Conservation (phyloP, 495 filamentous ascomycete genomes). For the Acidiella bohemica region DNA sequence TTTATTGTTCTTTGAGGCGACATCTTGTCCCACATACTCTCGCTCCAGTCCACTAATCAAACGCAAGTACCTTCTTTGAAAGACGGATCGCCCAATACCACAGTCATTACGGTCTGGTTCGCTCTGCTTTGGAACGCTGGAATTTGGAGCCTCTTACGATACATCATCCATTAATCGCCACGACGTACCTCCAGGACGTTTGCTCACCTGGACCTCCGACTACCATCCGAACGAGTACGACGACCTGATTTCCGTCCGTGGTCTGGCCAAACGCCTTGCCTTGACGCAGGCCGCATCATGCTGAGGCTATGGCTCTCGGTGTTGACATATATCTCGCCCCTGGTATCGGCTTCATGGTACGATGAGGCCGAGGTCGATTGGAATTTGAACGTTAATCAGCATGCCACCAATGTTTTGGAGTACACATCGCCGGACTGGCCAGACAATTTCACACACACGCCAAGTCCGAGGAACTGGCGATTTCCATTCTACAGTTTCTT, state of each 20-base stretch:
- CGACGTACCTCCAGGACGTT: neutral
- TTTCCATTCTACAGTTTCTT: slow-evolving; percentile 62
- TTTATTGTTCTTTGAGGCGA: neutral
- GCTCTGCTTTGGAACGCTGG: neutral
- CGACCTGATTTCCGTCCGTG: too few relatives aligned
- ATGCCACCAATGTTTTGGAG: slow-evolving; percentile 44
- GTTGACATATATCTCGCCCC: slow-evolving; percentile 1
- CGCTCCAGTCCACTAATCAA: neutral
- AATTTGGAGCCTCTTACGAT: neutral
- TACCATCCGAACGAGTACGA: too few relatives aligned
- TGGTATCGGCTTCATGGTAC: slow-evolving; percentile 7
- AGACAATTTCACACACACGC: slow-evolving; percentile 36
- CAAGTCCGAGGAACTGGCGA: slow-evolving; percentile 55
- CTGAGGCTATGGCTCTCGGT: neutral
- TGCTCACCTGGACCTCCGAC: neutral
- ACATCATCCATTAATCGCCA: neutral
- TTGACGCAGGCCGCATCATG: slow-evolving; percentile 1
- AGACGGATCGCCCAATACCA: neutral
- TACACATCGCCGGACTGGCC: slow-evolving; percentile 47
- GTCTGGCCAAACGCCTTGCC: too few relatives aligned
- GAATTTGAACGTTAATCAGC: slow-evolving; percentile 15
- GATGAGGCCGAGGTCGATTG: slow-evolving; percentile 10
- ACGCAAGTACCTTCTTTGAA: neutral
- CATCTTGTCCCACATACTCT: neutral
- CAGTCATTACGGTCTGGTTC: neutral